Conservation (phyloP, 2,329 filamentous ascomycete species). For the Exophiala spinifera region DNA sequence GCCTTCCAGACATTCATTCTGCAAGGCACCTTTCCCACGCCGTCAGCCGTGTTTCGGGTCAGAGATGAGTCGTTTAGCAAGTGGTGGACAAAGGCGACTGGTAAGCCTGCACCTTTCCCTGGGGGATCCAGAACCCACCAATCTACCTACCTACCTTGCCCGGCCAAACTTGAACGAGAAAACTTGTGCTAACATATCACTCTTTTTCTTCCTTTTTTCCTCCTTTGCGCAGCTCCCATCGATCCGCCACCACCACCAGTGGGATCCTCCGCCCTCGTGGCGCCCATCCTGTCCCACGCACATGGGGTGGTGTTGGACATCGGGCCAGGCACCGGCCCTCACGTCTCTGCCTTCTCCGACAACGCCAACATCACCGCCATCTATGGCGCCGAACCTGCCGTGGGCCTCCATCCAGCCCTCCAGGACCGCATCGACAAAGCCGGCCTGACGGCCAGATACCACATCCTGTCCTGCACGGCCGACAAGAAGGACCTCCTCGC, state of each 20-base stretch:
- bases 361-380: constrained; percentile 44
- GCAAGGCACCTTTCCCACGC: constrained; percentile 8
- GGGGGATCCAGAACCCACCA: too few relatives aligned
- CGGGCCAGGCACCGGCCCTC: constrained; percentile 53
- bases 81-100: constrained; percentile 41
- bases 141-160: too few relatives aligned
- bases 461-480: constrained; percentile 48
- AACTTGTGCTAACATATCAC: too few relatives aligned
- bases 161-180: too few relatives aligned
- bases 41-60: constrained; percentile 27
- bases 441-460: constrained; percentile 46
- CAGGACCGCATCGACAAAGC: constrained; percentile 24
- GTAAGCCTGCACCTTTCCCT: too few relatives aligned
- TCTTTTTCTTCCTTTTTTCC: background rate
- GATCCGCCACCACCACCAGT: constrained; percentile 23
- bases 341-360: constrained; percentile 46
- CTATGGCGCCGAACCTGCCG: constrained; percentile 55
- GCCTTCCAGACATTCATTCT: constrained; percentile 15
- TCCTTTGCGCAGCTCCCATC: constrained; percentile 21
- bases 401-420: constrained; percentile 47
- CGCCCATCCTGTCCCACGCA: constrained; percentile 40
- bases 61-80: constrained; percentile 41
- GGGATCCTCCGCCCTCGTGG: constrained; percentile 40
- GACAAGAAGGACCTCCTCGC: constrained; percentile 47
- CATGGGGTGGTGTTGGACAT: constrained; percentile 48